Conservation (phyloP, 495 filamentous ascomycete genomes). For the Neurospora sp. region DNA sequence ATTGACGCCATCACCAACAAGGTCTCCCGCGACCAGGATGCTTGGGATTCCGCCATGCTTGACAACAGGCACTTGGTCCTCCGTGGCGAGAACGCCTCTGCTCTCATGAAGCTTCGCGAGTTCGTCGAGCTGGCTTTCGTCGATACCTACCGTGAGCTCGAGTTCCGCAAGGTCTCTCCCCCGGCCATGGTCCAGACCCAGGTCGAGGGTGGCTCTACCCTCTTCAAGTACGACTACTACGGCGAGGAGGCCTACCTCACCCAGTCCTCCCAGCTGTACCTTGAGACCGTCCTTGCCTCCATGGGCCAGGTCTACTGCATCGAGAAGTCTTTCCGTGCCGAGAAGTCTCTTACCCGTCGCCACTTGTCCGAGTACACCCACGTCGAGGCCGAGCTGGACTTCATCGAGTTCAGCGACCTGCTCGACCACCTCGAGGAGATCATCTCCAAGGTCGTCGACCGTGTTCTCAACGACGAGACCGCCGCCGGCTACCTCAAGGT, state of each 20-base stretch:
- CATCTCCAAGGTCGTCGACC: constrained; percentile 78
- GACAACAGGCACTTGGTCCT: constrained; percentile 89
- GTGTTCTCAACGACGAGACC: constrained; percentile 60
- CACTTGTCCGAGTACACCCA: constrained; percentile 89
- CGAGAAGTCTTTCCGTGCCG: constrained; percentile 96
- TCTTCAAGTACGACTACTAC: constrained; percentile 94
- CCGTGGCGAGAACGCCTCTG: constrained; percentile 75
- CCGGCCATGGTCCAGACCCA: constrained; percentile 98
- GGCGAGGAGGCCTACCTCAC: constrained; percentile 89
- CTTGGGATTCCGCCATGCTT: constrained; percentile 66
- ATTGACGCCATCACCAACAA: constrained; percentile 91
- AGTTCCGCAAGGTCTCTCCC: constrained; percentile 77
- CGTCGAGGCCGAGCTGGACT: constrained; percentile 93
- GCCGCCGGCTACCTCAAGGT: constrained; percentile 60
- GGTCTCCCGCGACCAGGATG: constrained; percentile 62
- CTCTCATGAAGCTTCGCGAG: constrained; percentile 86
- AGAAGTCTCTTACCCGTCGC: constrained; percentile 88
- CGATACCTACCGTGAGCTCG: constrained; percentile 66
- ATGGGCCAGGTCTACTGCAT: constrained; percentile 95
- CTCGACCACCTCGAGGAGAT: constrained; percentile 83
- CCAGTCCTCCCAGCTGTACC: constrained; percentile 95
- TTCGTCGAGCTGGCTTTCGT: constrained; percentile 77
- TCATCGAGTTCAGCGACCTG: constrained; percentile 86
- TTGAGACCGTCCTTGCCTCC: constrained; percentile 87
- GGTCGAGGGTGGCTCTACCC: constrained; percentile 89